Conservation (phyloP, 495 filamentous ascomycete species). For the Aspergillus steynii region DNA sequence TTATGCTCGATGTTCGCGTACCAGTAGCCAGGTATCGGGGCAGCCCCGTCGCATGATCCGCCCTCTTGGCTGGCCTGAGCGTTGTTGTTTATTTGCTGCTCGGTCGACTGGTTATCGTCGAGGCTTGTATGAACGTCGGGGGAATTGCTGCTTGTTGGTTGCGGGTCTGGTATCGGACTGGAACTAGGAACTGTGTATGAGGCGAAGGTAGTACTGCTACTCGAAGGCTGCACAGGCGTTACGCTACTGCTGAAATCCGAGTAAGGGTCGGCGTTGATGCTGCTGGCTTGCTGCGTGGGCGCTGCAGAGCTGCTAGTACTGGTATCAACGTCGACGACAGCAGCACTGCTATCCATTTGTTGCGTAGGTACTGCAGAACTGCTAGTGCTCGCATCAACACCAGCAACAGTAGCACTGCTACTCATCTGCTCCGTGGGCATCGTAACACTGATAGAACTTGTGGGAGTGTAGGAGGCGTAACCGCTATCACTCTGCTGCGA, state of each 20-base stretch:
- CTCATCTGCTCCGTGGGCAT: neutral
- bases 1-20: constrained; percentile 39
- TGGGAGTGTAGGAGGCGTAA: too few relatives aligned
- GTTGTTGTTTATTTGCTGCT: neutral
- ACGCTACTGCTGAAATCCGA: too few relatives aligned
- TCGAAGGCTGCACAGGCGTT: too few relatives aligned
- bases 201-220: neutral
- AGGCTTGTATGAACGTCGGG: neutral
- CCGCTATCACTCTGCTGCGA: neutral
- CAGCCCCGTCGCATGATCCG: constrained; percentile 4
- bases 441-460: neutral
- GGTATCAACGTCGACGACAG: neutral
- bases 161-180: neutral
- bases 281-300: too few relatives aligned
- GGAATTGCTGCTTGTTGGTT: neutral
- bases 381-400: neutral
- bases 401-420: neutral
- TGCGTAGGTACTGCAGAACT: too few relatives aligned
- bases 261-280: too few relatives aligned
- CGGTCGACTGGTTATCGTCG: neutral
- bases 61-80: too few relatives aligned
- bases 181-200: neutral
- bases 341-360: neutral
- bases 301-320: neutral
- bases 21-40: constrained; percentile 27